phyloP scores from a whole-genome alignment of 768 basidiomycete genomes.

The Pluteus cervinus region DNA sequence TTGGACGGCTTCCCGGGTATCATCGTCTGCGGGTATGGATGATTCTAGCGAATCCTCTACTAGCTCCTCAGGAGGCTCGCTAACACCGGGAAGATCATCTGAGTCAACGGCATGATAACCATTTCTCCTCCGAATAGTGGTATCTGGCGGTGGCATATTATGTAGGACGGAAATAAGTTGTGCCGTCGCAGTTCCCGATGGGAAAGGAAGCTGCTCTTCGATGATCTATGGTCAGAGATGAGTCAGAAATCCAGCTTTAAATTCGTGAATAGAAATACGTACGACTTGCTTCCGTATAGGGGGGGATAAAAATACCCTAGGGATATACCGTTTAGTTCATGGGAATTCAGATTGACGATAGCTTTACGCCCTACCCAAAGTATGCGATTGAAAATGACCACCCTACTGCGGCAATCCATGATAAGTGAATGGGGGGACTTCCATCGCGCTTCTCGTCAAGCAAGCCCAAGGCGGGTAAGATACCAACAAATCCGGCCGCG shows the following conservation, averaged over 20 bases:
- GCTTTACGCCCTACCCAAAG: constrained; percentile 57
- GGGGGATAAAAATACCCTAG: constrained; percentile 90
- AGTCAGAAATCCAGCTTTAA: constrained; percentile 1
- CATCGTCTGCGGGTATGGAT: constrained; percentile 24
- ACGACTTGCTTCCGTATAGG: constrained; percentile 94
- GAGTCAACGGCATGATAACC: constrained; percentile 47
- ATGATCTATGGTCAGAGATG: constrained; percentile 55
- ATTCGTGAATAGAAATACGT: constrained; percentile 17
- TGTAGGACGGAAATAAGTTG: constrained; percentile 92
- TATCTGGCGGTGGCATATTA: constrained; percentile 60
- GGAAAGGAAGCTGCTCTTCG: constrained; percentile 90
- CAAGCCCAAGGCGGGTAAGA: constrained; percentile 82
- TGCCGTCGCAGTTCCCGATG: constrained; percentile 93
- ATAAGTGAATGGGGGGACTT: constrained; percentile 64
- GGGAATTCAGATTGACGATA: background rate
- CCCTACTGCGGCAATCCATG: constrained; percentile 65
- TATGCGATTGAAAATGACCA: constrained; percentile 94
- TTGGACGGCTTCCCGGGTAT: constrained; percentile 43
- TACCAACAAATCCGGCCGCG: constrained; percentile 85
- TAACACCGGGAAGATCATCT: constrained; percentile 25
- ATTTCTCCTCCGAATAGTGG: constrained; percentile 43
- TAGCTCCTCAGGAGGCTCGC: too few species aligned
- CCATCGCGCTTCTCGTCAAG: constrained; percentile 75
- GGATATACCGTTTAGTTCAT: constrained; percentile 4
- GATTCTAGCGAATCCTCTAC: too few species aligned